phyloP scores from a whole-genome alignment of 345 rosid species.

The Salix caprea region DNA sequence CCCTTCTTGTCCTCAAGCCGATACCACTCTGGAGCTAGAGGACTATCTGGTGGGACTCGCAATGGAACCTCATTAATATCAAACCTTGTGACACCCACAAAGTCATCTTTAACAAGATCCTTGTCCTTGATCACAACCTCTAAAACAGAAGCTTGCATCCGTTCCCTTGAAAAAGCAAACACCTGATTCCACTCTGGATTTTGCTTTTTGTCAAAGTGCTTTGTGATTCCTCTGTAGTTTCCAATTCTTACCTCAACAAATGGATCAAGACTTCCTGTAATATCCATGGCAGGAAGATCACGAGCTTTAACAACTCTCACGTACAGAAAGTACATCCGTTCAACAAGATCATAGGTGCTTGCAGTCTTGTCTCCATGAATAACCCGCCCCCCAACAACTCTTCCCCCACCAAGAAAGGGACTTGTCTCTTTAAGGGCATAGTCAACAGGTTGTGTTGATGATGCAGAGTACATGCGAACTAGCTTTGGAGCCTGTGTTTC shows the following conservation, averaged over 20 bases:
- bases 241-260: constrained; percentile 31
- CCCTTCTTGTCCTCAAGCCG: constrained; percentile 29
- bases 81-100: constrained; percentile 22
- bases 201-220: constrained; percentile 26
- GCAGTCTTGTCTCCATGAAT: constrained; percentile 45
- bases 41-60: constrained; percentile 35
- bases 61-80: constrained; percentile 28
- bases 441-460: constrained; percentile 49
- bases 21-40: constrained; percentile 37
- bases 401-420: constrained; percentile 36
- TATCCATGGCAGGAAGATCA: constrained; percentile 34
- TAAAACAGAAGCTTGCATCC: constrained; percentile 30
- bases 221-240: constrained; percentile 34
- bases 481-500: constrained; percentile 61
- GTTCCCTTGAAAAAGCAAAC: constrained; percentile 35
- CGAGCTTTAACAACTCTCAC: constrained; percentile 34
- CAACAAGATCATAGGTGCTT: constrained; percentile 36
- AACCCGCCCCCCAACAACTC: constrained; percentile 60
- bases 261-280: constrained; percentile 33
- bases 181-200: constrained; percentile 37
- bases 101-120: constrained; percentile 27
- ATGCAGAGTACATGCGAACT: constrained; percentile 59
- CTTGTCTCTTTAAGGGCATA: constrained; percentile 36
- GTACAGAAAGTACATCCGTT: constrained; percentile 31
- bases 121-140: constrained; percentile 33